These are phyloP conservation scores for Trypanosoma scelopori DNA, from an alignment of 208 protist genomes.

Conservation along the genomic window DNA sequence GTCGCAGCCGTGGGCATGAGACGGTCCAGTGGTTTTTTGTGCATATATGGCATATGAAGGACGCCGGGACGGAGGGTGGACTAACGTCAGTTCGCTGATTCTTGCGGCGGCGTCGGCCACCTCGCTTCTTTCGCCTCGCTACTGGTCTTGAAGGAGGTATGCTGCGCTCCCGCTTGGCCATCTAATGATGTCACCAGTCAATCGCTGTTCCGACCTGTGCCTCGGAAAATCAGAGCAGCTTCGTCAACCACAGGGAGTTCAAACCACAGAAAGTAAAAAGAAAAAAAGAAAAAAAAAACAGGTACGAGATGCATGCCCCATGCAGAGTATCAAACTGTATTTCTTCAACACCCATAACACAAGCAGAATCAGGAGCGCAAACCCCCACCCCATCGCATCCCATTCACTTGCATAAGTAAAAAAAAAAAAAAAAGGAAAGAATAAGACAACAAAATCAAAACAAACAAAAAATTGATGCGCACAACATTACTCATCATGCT, in stretches of 20 bases:
- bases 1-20: constrained; percentile 52
- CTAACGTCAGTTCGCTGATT: constrained; percentile 5
- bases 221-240: too few relatives aligned
- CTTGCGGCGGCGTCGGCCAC: constrained; percentile 15
- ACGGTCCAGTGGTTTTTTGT: constrained; percentile 82
- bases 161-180: constrained; percentile 33
- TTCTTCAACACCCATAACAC: too few relatives aligned
- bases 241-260: too few relatives aligned
- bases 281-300: constrained; percentile 14
- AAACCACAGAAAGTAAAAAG: constrained; percentile 15
- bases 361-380: too few relatives aligned
- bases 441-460: constrained; percentile 2
- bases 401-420: neutral
- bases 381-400: neutral
- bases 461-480: constrained; percentile 1
- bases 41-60: constrained; percentile 83
- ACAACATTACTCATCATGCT: neutral
- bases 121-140: constrained; percentile 23
- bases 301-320: neutral
- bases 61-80: constrained; percentile 29
- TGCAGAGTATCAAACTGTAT: too few relatives aligned
- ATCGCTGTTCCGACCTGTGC: too few relatives aligned
- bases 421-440: constrained; percentile 12
- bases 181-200: neutral
- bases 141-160: constrained; percentile 14